Percentiles rank a stretch among this genome's conserved stretches.
Evolutionary conservation across 2,329 filamentous ascomycete genomes (phyloP).

Genomic region (Myriosclerotinia duriaeana): DNA sequence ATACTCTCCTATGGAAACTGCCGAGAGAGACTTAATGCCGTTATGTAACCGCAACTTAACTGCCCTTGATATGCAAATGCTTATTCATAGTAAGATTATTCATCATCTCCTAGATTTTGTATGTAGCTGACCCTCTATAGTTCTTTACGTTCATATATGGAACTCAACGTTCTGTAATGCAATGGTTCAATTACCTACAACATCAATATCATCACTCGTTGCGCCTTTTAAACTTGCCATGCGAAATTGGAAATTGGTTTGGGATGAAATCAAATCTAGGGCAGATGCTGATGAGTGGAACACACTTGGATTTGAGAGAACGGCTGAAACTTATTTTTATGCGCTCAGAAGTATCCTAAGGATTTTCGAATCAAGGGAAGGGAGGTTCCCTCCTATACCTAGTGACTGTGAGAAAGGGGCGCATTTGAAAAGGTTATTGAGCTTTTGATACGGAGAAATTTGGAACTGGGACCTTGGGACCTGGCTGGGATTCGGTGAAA

Average conservation of each 20-base stretch:
- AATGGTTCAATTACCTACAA: constrained; percentile 28
- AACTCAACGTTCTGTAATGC: constrained; percentile 36
- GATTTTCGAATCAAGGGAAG: constrained; percentile 34
- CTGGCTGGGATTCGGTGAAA: not conserved
- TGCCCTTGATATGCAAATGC: constrained; percentile 39
- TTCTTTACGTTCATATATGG: constrained; percentile 39
- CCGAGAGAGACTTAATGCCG: constrained; percentile 28
- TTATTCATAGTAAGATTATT: constrained; percentile 36
- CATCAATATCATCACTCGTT: constrained; percentile 27
- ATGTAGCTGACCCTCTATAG: constrained; percentile 23
- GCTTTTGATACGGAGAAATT: constrained; percentile 24
- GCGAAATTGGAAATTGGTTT: constrained; percentile 37
- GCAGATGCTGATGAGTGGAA: constrained; percentile 34
- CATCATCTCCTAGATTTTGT: not conserved
- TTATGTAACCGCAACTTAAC: constrained; percentile 32
- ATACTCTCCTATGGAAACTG: constrained; percentile 29
- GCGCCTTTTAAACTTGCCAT: constrained; percentile 36
- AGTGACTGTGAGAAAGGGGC: constrained; percentile 39
- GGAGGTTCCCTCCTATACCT: constrained; percentile 33
- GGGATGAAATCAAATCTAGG: constrained; percentile 36
- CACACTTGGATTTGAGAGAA: constrained; percentile 38
- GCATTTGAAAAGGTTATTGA: constrained; percentile 37
- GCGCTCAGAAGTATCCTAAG: constrained; percentile 31
- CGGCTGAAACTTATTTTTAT: constrained; percentile 38
- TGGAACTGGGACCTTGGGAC: not conserved